Conservation (phyloP, 495 filamentous ascomycete species). For the Recurvomyces mirabilis region DNA sequence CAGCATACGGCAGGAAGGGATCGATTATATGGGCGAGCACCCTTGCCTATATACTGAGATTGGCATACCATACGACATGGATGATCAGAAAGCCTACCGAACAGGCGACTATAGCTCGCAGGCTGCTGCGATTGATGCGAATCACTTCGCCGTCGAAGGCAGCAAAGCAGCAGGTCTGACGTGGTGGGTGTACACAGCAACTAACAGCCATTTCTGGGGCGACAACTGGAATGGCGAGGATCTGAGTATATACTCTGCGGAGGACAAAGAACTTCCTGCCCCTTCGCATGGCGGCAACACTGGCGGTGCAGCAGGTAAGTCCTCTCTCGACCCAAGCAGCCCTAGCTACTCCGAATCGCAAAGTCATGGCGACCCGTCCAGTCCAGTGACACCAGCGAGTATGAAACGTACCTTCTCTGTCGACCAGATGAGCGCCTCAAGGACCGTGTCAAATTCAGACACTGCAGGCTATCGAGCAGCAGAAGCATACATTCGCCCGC, state of each 20-base stretch:
- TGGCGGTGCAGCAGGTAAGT: constrained; percentile 22
- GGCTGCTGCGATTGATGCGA: constrained; percentile 89
- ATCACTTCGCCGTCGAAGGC: constrained; percentile 84
- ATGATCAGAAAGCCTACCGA: constrained; percentile 85
- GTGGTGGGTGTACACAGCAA: constrained; percentile 73
- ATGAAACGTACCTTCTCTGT: constrained; percentile 56
- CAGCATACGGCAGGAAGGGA: constrained; percentile 77
- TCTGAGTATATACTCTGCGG: constrained; percentile 73
- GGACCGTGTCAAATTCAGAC: constrained; percentile 30
- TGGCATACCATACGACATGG: constrained; percentile 98
- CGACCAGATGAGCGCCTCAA: constrained; percentile 44
- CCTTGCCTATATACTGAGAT: constrained; percentile 91
- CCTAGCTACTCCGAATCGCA: constrained; percentile 49
- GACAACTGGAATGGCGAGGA: constrained; percentile 98
- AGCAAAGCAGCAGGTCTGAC: constrained; percentile 71
- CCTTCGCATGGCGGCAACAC: constrained; percentile 3
- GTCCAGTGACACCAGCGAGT: constrained; percentile 49
- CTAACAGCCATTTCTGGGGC: constrained; percentile 80
- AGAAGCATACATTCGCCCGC: constrained; percentile 82
- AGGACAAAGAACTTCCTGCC: constrained; percentile 56
- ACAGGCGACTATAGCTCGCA: constrained; percentile 96
- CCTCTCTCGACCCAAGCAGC: constrained; percentile 40
- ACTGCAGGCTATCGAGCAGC: constrained; percentile 69
- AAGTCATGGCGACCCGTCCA: constrained; percentile 32
- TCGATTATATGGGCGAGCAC: constrained; percentile 78